A percentile compares a stretch with the other conserved stretches of the same genome.
These are phyloP conservation scores for Boletus rubroflammeus DNA, from an alignment of 768 basidiomycete species.

Conservation along the genomic window DNA sequence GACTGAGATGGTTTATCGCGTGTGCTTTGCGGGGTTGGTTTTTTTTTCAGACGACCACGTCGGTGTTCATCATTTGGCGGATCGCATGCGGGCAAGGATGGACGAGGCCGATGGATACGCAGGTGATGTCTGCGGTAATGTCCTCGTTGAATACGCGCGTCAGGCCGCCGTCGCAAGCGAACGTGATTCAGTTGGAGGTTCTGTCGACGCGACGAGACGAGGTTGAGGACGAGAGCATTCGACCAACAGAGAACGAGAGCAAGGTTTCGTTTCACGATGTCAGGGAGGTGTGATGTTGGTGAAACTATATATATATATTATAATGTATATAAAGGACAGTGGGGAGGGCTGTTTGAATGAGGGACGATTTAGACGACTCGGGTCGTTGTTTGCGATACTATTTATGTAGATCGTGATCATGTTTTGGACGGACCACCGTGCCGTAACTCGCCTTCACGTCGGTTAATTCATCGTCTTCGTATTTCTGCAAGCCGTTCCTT, in stretches of 20 bases:
- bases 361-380: not conserved
- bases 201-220: not conserved
- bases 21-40: not conserved
- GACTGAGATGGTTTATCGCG: not conserved
- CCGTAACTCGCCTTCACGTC: too few relatives aligned
- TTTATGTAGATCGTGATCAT: not conserved
- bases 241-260: not conserved
- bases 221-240: not conserved
- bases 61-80: slow-evolving; percentile 38
- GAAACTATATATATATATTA: not conserved
- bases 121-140: not conserved
- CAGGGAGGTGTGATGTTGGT: not conserved
- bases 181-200: not conserved
- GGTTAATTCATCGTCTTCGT: too few relatives aligned
- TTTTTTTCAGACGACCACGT: slow-evolving; percentile 34
- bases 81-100: slow-evolving; percentile 37
- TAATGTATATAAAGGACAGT: not conserved
- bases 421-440: not conserved
- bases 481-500: too few relatives aligned
- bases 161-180: not conserved
- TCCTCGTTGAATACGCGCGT: not conserved
- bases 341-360: not conserved
- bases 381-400: not conserved
- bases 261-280: not conserved
- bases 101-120: slow-evolving; percentile 1